Conservation (phyloP, 331 rosid species). For the Pyracantha coccinea region DNA sequence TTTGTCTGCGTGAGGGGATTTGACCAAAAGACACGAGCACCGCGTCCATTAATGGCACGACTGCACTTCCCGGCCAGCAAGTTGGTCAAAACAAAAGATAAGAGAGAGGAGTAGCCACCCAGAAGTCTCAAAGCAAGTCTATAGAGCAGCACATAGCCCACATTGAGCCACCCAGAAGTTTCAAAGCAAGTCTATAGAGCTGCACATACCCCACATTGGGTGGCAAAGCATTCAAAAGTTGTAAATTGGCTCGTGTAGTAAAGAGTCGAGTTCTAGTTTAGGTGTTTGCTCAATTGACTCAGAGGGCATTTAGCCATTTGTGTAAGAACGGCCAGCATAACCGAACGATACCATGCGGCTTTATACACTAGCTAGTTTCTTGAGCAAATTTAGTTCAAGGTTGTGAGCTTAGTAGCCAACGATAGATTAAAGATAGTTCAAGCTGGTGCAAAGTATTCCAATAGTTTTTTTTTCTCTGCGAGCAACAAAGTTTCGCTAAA, state of each 20-base stretch:
- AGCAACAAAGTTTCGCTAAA: no score
- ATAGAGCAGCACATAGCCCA: neutral
- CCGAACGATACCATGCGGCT: neutral
- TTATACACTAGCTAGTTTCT: conserved; percentile 1
- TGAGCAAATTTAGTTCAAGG: neutral
- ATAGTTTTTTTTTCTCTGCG: no score
- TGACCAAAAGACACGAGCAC: conserved; percentile 59
- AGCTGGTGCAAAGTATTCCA: no score
- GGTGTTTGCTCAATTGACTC: conserved; percentile 16
- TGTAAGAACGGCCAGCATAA: conserved; percentile 1
- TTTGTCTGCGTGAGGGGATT: conserved; percentile 91
- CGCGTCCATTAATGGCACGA: conserved; percentile 89
- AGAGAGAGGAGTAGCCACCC: conserved; percentile 18
- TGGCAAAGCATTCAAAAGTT: conserved; percentile 15
- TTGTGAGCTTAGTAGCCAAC: neutral
- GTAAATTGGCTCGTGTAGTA: conserved; percentile 1
- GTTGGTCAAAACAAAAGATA: conserved; percentile 41
- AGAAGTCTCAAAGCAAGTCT: neutral
- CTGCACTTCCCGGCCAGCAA: conserved; percentile 90
- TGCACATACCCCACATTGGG: neutral
- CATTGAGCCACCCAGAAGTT: conserved; percentile 6
- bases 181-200: neutral
- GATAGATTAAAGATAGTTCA: no score
- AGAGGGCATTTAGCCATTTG: conserved; percentile 12
- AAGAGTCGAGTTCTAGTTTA: neutral